Conservation (phyloP, 495 filamentous ascomycete species). For the Penicillium turbatum region DNA sequence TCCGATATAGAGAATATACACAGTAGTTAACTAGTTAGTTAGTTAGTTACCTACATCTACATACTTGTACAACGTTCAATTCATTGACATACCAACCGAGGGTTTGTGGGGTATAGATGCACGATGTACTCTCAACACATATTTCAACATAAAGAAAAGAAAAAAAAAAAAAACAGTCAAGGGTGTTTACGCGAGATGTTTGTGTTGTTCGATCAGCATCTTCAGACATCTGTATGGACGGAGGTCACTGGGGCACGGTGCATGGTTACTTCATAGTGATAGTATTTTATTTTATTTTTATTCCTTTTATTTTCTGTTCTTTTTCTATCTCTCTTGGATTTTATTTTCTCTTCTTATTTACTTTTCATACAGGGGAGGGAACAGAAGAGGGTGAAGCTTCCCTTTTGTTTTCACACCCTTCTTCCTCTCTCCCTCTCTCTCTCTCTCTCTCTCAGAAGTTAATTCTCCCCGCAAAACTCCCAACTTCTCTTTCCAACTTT, state of each 20-base stretch:
- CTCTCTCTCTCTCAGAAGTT: too few species aligned
- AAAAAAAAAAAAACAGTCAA: too few species aligned
- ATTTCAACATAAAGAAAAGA: not conserved
- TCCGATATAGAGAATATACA: too few species aligned
- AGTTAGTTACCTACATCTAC: too few species aligned
- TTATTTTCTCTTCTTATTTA: not conserved
- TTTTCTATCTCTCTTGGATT: slow-evolving; percentile 15
- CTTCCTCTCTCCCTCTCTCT: too few species aligned
- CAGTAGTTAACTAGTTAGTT: too few species aligned
- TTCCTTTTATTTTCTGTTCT: slow-evolving; percentile 4
- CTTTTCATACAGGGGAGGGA: not conserved
- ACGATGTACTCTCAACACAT: not conserved
- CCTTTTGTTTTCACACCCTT: not conserved
- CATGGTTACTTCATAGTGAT: slow-evolving; percentile 1
- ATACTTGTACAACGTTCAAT: too few species aligned
- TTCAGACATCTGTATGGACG: slow-evolving; percentile 9
- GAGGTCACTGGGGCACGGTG: not conserved
- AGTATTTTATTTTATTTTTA: not conserved
- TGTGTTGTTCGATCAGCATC: slow-evolving; percentile 11
- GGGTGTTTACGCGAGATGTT: slow-evolving; percentile 6
- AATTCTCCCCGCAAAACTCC: too few species aligned
- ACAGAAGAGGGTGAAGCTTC: not conserved
- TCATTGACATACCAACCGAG: not conserved
- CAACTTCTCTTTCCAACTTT: too few species aligned
- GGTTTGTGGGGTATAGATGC: not conserved